These are phyloP conservation scores for Arachis stenosperma DNA, from an alignment of 306 rosid species.

Conservation along the genomic window DNA sequence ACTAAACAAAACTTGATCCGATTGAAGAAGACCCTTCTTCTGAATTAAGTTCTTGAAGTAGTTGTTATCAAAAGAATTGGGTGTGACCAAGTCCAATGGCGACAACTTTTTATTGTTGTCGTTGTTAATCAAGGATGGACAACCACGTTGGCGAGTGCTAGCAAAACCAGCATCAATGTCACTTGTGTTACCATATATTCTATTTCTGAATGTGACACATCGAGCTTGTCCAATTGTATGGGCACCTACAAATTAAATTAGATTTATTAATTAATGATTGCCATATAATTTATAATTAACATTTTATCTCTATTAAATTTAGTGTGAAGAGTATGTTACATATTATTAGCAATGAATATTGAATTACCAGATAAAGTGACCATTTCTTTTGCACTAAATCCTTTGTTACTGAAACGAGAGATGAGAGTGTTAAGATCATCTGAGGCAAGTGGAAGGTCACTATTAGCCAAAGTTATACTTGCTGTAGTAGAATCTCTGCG, in stretches of 20 bases:
- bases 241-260: slow-evolving; percentile 38
- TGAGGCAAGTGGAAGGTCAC: slow-evolving; percentile 38
- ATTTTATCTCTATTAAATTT: background rate
- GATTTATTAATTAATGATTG: background rate
- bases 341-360: background rate
- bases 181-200: slow-evolving; percentile 55
- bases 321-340: background rate
- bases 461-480: slow-evolving; percentile 34
- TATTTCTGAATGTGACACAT: slow-evolving; percentile 50
- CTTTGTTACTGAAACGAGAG: slow-evolving; percentile 26
- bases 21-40: slow-evolving; percentile 59
- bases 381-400: slow-evolving; percentile 41
- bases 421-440: slow-evolving; percentile 41
- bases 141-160: slow-evolving; percentile 47
- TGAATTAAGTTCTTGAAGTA: slow-evolving; percentile 60
- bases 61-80: slow-evolving; percentile 61
- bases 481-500: slow-evolving; percentile 49
- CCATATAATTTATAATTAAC: background rate
- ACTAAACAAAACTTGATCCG: slow-evolving; percentile 49
- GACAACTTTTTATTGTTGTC: slow-evolving; percentile 47
- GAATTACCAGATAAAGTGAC: slow-evolving; percentile 17
- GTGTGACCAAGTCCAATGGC: slow-evolving; percentile 61
- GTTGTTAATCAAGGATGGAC: slow-evolving; percentile 32
- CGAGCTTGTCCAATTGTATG: slow-evolving; percentile 66
- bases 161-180: slow-evolving; percentile 59